phyloP scores from a whole-genome alignment of 345 rosid genomes.

The Pistacia atlantica region DNA sequence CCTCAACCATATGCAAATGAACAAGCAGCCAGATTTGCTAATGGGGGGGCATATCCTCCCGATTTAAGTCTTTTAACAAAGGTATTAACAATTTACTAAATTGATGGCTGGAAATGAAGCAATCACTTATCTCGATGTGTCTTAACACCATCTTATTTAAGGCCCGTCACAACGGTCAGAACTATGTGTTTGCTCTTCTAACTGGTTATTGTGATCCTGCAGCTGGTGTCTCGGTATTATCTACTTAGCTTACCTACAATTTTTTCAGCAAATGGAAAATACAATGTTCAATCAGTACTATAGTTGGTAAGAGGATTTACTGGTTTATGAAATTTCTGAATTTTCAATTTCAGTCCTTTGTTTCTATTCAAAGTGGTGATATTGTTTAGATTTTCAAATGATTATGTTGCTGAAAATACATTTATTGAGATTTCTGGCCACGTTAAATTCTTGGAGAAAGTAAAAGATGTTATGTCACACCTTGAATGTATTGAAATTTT shows the following conservation, averaged over 20 bases:
- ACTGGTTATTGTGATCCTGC: slow-evolving; percentile 55
- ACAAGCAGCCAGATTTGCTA: slow-evolving; percentile 97
- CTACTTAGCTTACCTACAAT: background rate
- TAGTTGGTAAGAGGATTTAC: background rate
- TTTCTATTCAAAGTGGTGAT: background rate
- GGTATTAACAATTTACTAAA: slow-evolving; percentile 43
- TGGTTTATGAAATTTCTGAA: background rate
- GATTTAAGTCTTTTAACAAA: slow-evolving; percentile 98
- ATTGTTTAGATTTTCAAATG: background rate
- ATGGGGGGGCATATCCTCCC: slow-evolving; percentile 99
- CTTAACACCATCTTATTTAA: slow-evolving; percentile 34
- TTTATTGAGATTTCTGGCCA: background rate
- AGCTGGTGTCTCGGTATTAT: slow-evolving; percentile 42
- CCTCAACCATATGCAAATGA: slow-evolving; percentile 94
- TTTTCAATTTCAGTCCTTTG: background rate
- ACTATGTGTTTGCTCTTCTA: slow-evolving; percentile 57
- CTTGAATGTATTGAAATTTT: background rate
- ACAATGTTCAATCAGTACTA: background rate
- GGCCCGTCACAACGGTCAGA: slow-evolving; percentile 99
- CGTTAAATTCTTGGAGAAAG: background rate
- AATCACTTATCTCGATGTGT: background rate
- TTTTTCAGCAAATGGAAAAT: background rate
- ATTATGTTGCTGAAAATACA: background rate
- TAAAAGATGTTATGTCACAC: background rate
- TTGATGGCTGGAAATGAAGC: slow-evolving; percentile 24